Conservation (phyloP, 441 rosid species). For the Theobroma grandiflorum region DNA sequence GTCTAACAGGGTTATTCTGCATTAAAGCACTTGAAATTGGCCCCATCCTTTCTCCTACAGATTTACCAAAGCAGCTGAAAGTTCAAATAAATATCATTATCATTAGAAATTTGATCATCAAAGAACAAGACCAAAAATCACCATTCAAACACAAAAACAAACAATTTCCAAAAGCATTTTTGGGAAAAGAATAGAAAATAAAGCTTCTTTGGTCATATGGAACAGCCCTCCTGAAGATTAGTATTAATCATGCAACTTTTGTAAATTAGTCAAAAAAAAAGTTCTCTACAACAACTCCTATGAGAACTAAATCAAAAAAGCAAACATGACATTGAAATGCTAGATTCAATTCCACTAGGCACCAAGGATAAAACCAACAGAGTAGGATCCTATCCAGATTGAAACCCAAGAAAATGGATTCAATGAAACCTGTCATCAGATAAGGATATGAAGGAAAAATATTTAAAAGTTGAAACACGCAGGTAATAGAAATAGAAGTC, state of each 20-base stretch:
- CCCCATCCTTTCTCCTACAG: no score
- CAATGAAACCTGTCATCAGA: neutral
- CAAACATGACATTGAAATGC: neutral
- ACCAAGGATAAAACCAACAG: neutral
- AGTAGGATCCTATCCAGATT: neutral
- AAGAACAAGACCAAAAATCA: neutral
- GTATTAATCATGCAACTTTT: neutral
- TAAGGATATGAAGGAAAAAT: neutral
- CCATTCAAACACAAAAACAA: neutral
- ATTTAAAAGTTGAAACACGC: neutral
- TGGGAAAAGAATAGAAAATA: neutral
- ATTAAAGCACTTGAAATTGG: no score
- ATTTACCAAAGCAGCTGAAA: no score
- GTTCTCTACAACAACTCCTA: neutral
- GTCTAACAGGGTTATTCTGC: no score
- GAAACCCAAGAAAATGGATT: neutral
- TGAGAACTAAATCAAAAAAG: neutral
- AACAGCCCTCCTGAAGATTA: neutral
- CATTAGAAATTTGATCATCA: no score
- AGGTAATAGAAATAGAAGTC: neutral
- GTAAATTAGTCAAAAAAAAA: neutral
- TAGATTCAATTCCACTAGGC: conserved; percentile 9
- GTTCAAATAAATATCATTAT: no score
- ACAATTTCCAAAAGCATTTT: neutral
- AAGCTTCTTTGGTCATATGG: neutral